Evolutionary conservation across 441 rosid genomes (phyloP).

Genomic region (Eutrema salsugineum): DNA sequence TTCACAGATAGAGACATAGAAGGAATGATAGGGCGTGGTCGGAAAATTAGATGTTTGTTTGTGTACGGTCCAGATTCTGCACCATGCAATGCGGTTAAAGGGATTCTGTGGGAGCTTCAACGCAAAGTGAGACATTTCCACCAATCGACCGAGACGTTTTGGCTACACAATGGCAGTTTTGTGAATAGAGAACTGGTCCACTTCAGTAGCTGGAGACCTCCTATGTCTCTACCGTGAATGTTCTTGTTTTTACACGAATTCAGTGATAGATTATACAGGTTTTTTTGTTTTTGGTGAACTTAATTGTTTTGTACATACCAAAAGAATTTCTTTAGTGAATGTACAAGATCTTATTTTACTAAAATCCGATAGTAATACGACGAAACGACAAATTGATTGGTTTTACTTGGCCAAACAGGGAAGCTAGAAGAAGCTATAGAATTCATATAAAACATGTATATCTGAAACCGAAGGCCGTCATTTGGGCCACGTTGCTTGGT

Average conservation of each 20-base stretch:
- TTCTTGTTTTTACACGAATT: background rate
- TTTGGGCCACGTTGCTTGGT: conserved; percentile 34
- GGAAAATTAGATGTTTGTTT: conserved; percentile 73
- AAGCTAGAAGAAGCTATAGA: conserved; percentile 33
- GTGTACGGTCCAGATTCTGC: conserved; percentile 67
- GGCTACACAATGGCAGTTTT: conserved; percentile 81
- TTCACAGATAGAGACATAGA: conserved; percentile 63
- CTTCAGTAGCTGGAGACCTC: conserved; percentile 76
- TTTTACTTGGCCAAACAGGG: conserved; percentile 35
- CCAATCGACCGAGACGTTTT: conserved; percentile 88
- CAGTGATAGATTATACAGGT: background rate
- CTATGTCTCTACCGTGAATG: conserved; percentile 69
- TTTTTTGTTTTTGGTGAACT: background rate
- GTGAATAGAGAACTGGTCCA: conserved; percentile 67
- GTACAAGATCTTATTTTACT: background rate
- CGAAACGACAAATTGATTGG: background rate
- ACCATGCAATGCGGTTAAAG: conserved; percentile 74
- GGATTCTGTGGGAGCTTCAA: conserved; percentile 92
- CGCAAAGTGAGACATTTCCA: conserved; percentile 88
- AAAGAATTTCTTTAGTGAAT: background rate
- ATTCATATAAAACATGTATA: conserved; percentile 35
- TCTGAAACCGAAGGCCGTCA: conserved; percentile 39
- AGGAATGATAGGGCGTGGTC: conserved; percentile 70
- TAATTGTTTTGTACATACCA: conserved; percentile 14
- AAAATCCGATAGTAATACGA: background rate